Percentiles rank a stretch among this genome's conserved stretches.
These are phyloP conservation scores for Penicillium sclerotiorum DNA, from an alignment of 2,329 filamentous ascomycete genomes.

Conservation along the genomic window DNA sequence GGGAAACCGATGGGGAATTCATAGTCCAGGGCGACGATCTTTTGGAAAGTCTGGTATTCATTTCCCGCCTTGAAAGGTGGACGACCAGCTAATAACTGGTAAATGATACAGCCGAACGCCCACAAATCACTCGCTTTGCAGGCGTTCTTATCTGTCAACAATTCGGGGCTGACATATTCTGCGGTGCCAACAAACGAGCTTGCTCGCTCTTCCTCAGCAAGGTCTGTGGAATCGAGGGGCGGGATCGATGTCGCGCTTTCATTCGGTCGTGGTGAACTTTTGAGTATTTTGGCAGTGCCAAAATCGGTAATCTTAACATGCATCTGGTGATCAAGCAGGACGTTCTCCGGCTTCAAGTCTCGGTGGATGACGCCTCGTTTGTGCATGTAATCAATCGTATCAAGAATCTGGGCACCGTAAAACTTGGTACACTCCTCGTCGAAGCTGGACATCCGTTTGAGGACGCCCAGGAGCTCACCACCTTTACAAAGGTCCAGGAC, in stretches of 20 bases:
- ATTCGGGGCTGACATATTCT: constrained; percentile 95
- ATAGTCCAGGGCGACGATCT: constrained; percentile 93
- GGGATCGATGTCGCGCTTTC: constrained; percentile 50
- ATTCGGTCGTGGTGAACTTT: constrained; percentile 52
- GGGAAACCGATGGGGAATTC: constrained; percentile 91
- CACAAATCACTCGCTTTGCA: constrained; percentile 97
- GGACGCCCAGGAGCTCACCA: constrained; percentile 84
- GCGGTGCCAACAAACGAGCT: constrained; percentile 97
- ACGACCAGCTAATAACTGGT: constrained; percentile 90
- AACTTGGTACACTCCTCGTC: constrained; percentile 93
- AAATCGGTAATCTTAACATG: constrained; percentile 99
- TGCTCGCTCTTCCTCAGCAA: constrained; percentile 70
- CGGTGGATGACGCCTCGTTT: constrained; percentile 93
- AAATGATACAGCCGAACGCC: constrained; percentile 98
- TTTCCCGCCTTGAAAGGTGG: constrained; percentile 96
- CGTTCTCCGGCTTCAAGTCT: constrained; percentile 95
- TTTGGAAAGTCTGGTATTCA: constrained; percentile 97
- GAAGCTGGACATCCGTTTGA: constrained; percentile 94
- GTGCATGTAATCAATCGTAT: constrained; percentile 98
- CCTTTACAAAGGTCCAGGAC: constrained; percentile 91
- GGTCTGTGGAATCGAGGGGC: constrained; percentile 55
- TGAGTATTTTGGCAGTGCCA: constrained; percentile 92
- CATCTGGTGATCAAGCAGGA: constrained; percentile 92
- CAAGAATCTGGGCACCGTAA: constrained; percentile 93
- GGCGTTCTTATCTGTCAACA: constrained; percentile 94